Percentiles rank a stretch among this genome's conserved stretches.
Conservation (phyloP, 2,329 filamentous ascomycete genomes). For the Aspergillus proliferans region DNA sequence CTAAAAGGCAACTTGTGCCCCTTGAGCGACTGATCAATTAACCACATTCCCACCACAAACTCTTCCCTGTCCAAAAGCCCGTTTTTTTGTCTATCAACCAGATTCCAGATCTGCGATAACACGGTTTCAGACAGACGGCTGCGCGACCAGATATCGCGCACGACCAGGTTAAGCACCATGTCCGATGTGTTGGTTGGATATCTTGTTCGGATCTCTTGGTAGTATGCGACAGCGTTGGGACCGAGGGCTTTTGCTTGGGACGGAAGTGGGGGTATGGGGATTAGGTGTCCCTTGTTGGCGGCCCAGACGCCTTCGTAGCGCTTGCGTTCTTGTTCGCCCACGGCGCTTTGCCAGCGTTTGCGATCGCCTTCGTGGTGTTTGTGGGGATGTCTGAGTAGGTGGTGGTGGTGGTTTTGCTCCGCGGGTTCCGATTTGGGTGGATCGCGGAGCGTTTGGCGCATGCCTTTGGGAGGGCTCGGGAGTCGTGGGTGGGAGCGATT, state of each 20-base stretch:
- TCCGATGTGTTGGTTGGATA: slow-evolving; percentile 25
- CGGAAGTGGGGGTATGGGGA: slow-evolving; percentile 11
- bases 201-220: slow-evolving; percentile 7
- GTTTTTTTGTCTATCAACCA: slow-evolving; percentile 35
- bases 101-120: slow-evolving; percentile 42
- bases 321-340: slow-evolving; percentile 42
- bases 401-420: slow-evolving; percentile 18
- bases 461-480: slow-evolving; percentile 30
- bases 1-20: slow-evolving; percentile 42
- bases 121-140: slow-evolving; percentile 35
- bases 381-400: slow-evolving; percentile 40
- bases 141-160: slow-evolving; percentile 45
- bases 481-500: slow-evolving; percentile 24
- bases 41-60: slow-evolving; percentile 47
- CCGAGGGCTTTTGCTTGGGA: slow-evolving; percentile 22
- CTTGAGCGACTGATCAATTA: slow-evolving; percentile 45
- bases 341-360: slow-evolving; percentile 38
- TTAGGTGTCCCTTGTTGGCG: slow-evolving; percentile 40
- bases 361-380: slow-evolving; percentile 45
- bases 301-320: slow-evolving; percentile 48
- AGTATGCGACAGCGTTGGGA: not conserved
- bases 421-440: slow-evolving; percentile 30
- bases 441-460: slow-evolving; percentile 40
- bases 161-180: slow-evolving; percentile 42
- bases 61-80: slow-evolving; percentile 39